Percentiles rank a stretch among this genome's conserved stretches.
Conservation (phyloP, 2,329 filamentous ascomycete species). For the Colletotrichum destructivum region DNA sequence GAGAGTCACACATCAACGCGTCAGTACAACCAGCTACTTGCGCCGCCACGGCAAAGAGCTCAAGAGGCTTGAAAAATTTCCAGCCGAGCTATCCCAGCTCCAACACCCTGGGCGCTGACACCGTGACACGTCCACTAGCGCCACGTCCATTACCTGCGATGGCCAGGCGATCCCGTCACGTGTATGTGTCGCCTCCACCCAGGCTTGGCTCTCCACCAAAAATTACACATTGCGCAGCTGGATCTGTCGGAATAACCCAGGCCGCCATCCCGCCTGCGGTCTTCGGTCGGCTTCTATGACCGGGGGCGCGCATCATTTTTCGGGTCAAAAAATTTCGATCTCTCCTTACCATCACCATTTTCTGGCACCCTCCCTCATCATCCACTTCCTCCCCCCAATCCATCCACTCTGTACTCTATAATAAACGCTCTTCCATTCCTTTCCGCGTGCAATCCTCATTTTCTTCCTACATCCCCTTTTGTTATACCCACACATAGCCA, state of each 20-base stretch:
- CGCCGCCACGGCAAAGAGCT: constrained; percentile 7
- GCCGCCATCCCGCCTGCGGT: constrained; percentile 48
- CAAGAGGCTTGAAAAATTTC: constrained; percentile 7
- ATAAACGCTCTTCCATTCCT: constrained; percentile 40
- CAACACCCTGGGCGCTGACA: constrained; percentile 14
- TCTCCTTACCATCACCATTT: constrained; percentile 45
- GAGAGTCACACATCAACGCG: constrained; percentile 1
- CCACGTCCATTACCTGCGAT: constrained; percentile 14
- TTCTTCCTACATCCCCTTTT: constrained; percentile 47
- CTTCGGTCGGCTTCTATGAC: constrained; percentile 62
- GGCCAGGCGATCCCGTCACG: constrained; percentile 30
- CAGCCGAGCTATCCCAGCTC: constrained; percentile 27
- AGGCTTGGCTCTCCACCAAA: background rate
- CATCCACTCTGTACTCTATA: constrained; percentile 42
- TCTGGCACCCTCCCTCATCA: constrained; percentile 23
- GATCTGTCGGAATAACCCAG: constrained; percentile 26
- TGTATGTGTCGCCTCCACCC: background rate
- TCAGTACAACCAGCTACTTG: background rate
- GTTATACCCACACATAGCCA: constrained; percentile 46
- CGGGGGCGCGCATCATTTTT: constrained; percentile 52
- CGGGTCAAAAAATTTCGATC: constrained; percentile 57
- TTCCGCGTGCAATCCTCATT: constrained; percentile 41
- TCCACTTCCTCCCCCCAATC: constrained; percentile 26
- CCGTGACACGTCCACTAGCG: constrained; percentile 8
- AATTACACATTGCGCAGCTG: constrained; percentile 7